Conservation (phyloP, 768 basidiomycete species). For the Calocera cornea region DNA sequence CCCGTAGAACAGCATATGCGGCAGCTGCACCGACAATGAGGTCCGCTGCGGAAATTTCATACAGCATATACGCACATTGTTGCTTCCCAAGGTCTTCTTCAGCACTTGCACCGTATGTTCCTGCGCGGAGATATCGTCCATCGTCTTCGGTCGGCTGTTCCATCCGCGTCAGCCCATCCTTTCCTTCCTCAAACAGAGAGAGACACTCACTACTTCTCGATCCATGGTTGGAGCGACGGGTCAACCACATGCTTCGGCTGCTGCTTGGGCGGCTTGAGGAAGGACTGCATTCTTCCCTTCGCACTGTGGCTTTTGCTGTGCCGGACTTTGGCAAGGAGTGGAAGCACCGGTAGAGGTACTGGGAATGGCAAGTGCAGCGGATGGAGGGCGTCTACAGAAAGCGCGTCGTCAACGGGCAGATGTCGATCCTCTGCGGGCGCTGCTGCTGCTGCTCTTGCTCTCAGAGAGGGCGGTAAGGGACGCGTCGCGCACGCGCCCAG, state of each 20-base stretch:
- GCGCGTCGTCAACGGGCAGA: no score
- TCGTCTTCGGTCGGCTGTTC: conserved; percentile 83
- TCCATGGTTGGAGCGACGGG: conserved; percentile 76
- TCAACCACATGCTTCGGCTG: conserved; percentile 30
- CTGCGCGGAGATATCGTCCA: conserved; percentile 94
- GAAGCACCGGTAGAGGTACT: neutral
- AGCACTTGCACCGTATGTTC: conserved; percentile 92
- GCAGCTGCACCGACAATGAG: conserved; percentile 46
- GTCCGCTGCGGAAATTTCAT: neutral
- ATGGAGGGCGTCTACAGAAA: no score
- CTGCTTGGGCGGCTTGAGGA: conserved; percentile 10
- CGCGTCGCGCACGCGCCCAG: neutral
- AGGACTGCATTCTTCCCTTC: neutral
- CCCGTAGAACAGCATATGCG: conserved; percentile 99
- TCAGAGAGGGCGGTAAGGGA: neutral
- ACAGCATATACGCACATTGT: conserved; percentile 51
- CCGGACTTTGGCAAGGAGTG: neutral
- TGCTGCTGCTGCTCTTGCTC: neutral
- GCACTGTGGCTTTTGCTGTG: neutral
- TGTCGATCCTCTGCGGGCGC: neutral
- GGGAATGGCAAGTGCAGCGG: no score
- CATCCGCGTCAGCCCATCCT: neutral
- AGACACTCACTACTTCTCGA: conserved; percentile 82
- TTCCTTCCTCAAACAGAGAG: neutral
- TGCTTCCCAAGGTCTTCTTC: conserved; percentile 75